Evolutionary conservation across 352 stramenopile genomes (phyloP), one percentile per base, ranked within the genome.

Genomic region (Phytophthora sojae): DNA sequence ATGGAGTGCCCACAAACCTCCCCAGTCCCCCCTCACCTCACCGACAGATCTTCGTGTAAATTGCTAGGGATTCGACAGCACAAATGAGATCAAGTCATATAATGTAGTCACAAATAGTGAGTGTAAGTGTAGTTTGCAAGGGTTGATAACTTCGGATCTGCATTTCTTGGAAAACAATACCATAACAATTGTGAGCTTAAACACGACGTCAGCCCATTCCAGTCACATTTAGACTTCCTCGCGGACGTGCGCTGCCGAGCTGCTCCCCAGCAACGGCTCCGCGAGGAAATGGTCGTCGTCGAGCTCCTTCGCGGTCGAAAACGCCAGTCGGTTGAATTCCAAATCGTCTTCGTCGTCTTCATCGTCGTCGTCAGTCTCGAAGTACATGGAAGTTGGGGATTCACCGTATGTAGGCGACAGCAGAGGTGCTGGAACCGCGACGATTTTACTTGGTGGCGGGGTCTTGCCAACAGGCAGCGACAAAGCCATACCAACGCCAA

Each of bases 331-430:
- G 21, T 74, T 35, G 42, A 56, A 61, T 2, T 69, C 55, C 26
- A 37, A 17, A 19, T 79, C 67, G 0, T 83, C 73, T 17, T 89
- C 71, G 17, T 80, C 72, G 37, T 81, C 75, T 26, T 91, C 82
- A 0, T 89, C 71, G 19, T 80, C 76, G 32, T 82, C 76, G 29
- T 91, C 83, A 0, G 86, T 87, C 47, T 83, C 73, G 56, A 84
- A 79, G 67, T 76, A 73, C 77, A 77, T 88, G 23, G 75, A 86
- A 0, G 69, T 80, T 30, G 64, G 79, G 17, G 59, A 71, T 44
- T 71, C 67, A 2, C 61, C 88, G 64, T 83, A 85, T 54, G 70
- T 80, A 15, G 75, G 78, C 7, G 78, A 81, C 50, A 83, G 68
- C n/a, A 85, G 73, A 21, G 67, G 77, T 54, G 76, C 64, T 12